Evolutionary conservation across 140 eudicot genomes (phyloP), one percentile per base, ranked within the genome.

Genomic region (Bidens hawaiensis): DNA sequence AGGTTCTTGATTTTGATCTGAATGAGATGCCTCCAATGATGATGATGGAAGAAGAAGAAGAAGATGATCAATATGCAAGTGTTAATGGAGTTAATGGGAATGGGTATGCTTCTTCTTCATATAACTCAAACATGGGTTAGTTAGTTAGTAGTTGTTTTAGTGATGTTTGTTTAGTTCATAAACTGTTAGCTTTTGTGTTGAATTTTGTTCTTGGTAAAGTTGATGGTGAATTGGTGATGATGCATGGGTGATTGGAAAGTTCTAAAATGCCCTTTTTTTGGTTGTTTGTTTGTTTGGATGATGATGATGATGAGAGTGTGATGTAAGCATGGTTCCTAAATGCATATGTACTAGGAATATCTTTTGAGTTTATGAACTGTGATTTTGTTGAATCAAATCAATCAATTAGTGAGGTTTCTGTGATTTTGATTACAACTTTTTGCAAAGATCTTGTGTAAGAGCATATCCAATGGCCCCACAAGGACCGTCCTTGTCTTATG

Each of bases 21-120:
- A 79, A 82, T 62, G 87, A 58, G 63, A 24, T 43, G 17, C 85
- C 94, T 5, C 16, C 67, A n/a, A n/a, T n/a, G 28, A 21, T 24
- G 0, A 41, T 41, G 45, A 33, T 65, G 68, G 52, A 70, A 75
- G 86, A 79, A 69, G 79, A 69, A 15, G 75, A 15, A n/a, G n/a
- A n/a, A n/a, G n/a, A n/a, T n/a, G n/a, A n/a, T n/a, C n/a, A n/a
- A 55, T 36, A 3, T 28, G 62, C 56, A 12, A 71, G 4, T 64
- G 73, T 49, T 13, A 2, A 23, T 40, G 75, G 51, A n/a, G n/a
- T n/a, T 38, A n/a, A 31, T 49, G 58, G 15, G 22, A 33, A 18
- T 71, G 77, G 54, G 76, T 67, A 78, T 75, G 76, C 77, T 48
- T 79, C 78, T 62, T 77, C 81, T 22, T 82, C 81, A 22, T 65